These are phyloP conservation scores for Zarea fungicola DNA, from an alignment of 2,329 filamentous ascomycete genomes.

Conservation along the genomic window DNA sequence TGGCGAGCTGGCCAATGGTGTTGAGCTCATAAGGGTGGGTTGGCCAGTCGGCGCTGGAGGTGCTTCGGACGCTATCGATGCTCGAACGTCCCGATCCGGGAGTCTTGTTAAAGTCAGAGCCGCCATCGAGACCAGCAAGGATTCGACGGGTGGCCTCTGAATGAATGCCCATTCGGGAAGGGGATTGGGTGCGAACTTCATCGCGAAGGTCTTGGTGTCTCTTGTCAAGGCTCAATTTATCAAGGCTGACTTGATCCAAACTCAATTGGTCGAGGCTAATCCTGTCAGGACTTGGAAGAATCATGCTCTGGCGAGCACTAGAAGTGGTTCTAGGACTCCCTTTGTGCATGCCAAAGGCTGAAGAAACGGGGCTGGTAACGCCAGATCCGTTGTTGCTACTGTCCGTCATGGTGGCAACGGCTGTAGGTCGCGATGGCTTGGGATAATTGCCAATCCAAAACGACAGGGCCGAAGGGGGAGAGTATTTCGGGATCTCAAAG, in stretches of 20 bases:
- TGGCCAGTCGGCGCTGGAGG: constrained; percentile 33
- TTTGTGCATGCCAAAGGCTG: constrained; percentile 14
- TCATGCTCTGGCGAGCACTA: constrained; percentile 4
- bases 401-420: constrained; percentile 6
- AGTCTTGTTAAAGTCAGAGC: constrained; percentile 6
- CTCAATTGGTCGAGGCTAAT: constrained; percentile 11
- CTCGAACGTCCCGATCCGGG: constrained; percentile 9
- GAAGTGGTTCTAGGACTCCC: neutral
- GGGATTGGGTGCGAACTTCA: constrained; percentile 2
- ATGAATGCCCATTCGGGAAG: constrained; percentile 4
- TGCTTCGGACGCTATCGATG: constrained; percentile 31
- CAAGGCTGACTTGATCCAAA: constrained; percentile 7
- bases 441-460: neutral
- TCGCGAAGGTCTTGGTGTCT: constrained; percentile 9
- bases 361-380: constrained; percentile 10
- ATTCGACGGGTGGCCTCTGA: constrained; percentile 14
- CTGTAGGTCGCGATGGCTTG: neutral
- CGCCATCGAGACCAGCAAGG: constrained; percentile 12
- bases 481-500: too few relatives aligned
- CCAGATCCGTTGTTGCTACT: constrained; percentile 5
- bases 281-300: constrained; percentile 2
- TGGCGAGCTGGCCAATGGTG: constrained; percentile 32
- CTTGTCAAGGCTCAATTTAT: constrained; percentile 12
- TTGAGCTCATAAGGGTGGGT: constrained; percentile 36
- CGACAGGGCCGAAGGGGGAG: neutral